Conservation (phyloP, 306 rosid genomes). For the Cicer chorassanicum region DNA sequence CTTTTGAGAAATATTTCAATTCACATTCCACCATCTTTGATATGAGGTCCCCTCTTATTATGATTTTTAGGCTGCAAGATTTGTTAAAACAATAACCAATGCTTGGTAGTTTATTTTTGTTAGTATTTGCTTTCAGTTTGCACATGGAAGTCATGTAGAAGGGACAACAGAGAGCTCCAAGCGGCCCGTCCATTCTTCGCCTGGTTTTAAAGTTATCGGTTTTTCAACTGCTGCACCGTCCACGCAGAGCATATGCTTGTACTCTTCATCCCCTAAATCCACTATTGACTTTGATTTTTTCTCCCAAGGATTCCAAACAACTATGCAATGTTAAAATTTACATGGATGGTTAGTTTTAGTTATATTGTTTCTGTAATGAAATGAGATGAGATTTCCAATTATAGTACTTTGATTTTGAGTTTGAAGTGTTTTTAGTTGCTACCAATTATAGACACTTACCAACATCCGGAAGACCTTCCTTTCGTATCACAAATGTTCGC, state of each 20-base stretch:
- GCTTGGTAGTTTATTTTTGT: constrained; percentile 41
- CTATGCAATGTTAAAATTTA: constrained; percentile 48
- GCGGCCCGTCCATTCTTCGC: constrained; percentile 92
- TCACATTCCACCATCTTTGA: too few species aligned
- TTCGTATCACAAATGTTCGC: constrained; percentile 63
- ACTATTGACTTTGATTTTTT: constrained; percentile 63
- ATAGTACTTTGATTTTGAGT: not conserved
- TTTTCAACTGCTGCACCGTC: constrained; percentile 85
- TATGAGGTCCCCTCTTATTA: constrained; percentile 28
- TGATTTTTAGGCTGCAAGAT: constrained; percentile 36
- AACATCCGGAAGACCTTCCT: constrained; percentile 86
- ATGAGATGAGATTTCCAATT: not conserved
- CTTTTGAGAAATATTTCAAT: not conserved
- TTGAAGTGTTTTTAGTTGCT: not conserved
- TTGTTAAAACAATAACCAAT: constrained; percentile 35
- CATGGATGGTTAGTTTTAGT: constrained; percentile 24
- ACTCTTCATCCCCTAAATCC: constrained; percentile 91
- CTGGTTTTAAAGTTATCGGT: constrained; percentile 74
- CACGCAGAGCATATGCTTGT: constrained; percentile 83
- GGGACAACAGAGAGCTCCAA: constrained; percentile 68
- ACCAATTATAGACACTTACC: constrained; percentile 51
- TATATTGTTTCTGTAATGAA: not conserved
- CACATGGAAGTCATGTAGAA: constrained; percentile 52
- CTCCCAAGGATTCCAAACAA: constrained; percentile 98
- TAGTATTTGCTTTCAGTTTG: constrained; percentile 19